Evolutionary conservation across 129 eudicot species (phyloP).

Genomic region (Flaveria trinervia): DNA sequence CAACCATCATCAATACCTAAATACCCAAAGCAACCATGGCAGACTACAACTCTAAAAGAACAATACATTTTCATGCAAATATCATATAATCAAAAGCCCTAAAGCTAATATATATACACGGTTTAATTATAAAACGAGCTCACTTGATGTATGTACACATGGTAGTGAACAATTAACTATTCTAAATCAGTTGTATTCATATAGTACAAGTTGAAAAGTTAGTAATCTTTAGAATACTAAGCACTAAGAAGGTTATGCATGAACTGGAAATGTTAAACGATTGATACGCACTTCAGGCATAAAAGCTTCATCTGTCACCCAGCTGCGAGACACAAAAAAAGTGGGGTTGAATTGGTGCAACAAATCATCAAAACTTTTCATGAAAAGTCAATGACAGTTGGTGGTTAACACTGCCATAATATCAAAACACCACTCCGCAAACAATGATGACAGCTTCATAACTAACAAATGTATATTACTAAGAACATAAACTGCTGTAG

Average conservation of each 20-base stretch:
- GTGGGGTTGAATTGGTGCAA: too few species aligned
- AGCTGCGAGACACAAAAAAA: too few species aligned
- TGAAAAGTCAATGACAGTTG: too few species aligned
- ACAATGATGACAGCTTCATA: neutral
- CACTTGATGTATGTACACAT: neutral
- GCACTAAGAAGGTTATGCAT: neutral
- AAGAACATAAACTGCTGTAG: neutral
- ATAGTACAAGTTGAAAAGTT: neutral
- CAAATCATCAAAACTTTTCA: too few species aligned
- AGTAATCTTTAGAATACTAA: neutral
- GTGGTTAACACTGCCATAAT: too few species aligned
- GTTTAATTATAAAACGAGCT: neutral
- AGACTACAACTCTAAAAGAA: neutral
- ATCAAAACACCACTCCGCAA: neutral
- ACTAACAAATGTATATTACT: neutral
- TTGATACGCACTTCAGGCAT: too few species aligned
- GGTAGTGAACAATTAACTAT: neutral
- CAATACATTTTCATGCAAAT: neutral
- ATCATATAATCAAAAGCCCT: neutral
- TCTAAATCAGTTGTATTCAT: too few species aligned
- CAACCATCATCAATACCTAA: slow-evolving; percentile 84
- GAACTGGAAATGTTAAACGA: too few species aligned
- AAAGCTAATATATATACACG: neutral
- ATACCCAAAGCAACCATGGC: slow-evolving; percentile 11
- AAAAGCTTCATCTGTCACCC: too few species aligned